phyloP scores from a whole-genome alignment of 495 filamentous ascomycete species.

The Penicillium coprophilum region DNA sequence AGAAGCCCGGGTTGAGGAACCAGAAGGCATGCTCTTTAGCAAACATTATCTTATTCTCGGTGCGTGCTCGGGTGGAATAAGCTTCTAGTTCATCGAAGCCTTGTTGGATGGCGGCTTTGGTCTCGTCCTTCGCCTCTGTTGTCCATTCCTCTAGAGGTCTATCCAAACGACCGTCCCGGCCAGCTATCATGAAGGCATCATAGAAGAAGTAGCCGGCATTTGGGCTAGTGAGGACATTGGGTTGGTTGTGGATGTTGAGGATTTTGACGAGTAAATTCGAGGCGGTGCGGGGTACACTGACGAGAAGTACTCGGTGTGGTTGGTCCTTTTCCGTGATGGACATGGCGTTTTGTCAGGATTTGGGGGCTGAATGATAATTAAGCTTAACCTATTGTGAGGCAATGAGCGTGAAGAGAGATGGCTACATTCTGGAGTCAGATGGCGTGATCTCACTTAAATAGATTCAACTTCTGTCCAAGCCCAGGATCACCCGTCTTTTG shows the following conservation, averaged over 20 bases:
- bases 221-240: conserved; percentile 23
- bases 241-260: conserved; percentile 40
- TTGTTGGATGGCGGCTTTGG: conserved; percentile 17
- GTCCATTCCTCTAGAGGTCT: conserved; percentile 33
- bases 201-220: conserved; percentile 45
- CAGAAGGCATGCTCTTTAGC: conserved; percentile 43
- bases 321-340: background rate
- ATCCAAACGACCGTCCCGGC: background rate
- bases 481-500: background rate
- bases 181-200: conserved; percentile 16
- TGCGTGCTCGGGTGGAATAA: conserved; percentile 21
- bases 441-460: conserved; percentile 11
- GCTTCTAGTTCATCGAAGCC: conserved; percentile 30
- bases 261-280: conserved; percentile 43
- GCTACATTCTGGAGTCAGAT: conserved; percentile 3
- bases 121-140: conserved; percentile 12
- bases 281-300: conserved; percentile 44
- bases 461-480: background rate
- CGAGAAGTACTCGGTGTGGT: conserved; percentile 17
- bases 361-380: conserved; percentile 3
- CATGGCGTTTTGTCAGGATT: background rate
- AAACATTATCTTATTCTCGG: conserved; percentile 33
- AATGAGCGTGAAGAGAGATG: conserved; percentile 9
- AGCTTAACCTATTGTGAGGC: conserved; percentile 5
- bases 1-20: conserved; percentile 16